Conservation (phyloP, 148 eudicot species). For the Beta vulgaris region DNA sequence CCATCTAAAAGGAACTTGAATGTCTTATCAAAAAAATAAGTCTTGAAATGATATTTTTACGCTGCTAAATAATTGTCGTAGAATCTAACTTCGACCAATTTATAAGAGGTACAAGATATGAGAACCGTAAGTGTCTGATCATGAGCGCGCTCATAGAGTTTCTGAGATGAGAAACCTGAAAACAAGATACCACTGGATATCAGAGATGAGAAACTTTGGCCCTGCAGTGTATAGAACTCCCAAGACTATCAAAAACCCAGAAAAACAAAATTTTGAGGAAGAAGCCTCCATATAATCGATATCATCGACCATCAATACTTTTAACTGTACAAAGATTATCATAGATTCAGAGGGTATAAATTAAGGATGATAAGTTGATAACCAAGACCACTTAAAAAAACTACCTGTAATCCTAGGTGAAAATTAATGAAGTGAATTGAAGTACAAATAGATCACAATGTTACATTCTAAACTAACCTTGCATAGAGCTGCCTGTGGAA, state of each 20-base stretch:
- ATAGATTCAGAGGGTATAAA: neutral
- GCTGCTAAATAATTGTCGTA: neutral
- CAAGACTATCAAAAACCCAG: too few species aligned
- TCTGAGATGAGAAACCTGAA: neutral
- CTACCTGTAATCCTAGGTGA: neutral
- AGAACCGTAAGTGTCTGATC: neutral
- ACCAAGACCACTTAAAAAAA: too few species aligned
- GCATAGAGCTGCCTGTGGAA: neutral
- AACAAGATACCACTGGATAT: neutral
- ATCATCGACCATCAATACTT: neutral
- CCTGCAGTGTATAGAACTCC: too few species aligned
- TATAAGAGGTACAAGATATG: neutral
- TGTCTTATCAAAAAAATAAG: too few species aligned
- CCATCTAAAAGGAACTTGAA: neutral
- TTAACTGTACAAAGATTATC: slow-evolving; percentile 4
- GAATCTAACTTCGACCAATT: neutral
- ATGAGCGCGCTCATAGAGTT: neutral
- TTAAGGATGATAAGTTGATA: too few species aligned
- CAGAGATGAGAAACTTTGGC: too few species aligned
- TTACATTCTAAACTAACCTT: neutral
- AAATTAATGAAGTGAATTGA: neutral
- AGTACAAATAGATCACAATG: neutral
- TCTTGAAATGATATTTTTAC: neutral
- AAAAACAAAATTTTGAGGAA: neutral
- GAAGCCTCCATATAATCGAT: neutral